Conservation (phyloP, 768 basidiomycete genomes). For the Kondoa subrosea region DNA sequence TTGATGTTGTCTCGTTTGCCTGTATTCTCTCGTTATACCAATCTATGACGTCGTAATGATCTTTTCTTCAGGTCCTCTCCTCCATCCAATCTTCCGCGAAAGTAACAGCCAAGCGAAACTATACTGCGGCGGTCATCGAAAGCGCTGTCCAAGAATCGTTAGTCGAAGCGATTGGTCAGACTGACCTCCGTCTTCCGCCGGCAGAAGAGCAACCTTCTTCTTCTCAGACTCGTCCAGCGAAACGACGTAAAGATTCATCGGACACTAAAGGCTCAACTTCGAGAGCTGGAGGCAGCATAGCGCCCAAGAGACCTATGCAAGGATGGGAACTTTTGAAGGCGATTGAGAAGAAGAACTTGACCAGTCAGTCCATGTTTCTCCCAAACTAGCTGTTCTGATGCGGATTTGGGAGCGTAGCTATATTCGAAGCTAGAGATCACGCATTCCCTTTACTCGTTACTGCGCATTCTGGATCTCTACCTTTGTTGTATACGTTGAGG, state of each 20-base stretch:
- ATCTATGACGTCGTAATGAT: neutral
- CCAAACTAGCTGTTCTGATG: neutral
- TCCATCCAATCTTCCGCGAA: neutral
- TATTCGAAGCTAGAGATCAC: slow-evolving; percentile 27
- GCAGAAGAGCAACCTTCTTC: neutral
- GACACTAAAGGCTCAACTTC: neutral
- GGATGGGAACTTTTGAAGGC: slow-evolving; percentile 1
- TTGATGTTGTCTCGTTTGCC: neutral
- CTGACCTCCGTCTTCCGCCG: neutral
- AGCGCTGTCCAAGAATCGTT: neutral
- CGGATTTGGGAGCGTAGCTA: neutral
- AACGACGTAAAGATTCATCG: neutral
- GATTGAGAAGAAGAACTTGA: slow-evolving; percentile 8
- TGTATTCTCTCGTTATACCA: neutral
- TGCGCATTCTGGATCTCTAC: slow-evolving; percentile 32
- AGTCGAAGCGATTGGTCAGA: neutral
- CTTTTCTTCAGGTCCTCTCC: neutral
- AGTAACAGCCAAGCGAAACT: neutral
- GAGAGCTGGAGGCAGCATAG: neutral
- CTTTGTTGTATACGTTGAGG: slow-evolving; percentile 33
- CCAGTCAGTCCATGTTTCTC: neutral
- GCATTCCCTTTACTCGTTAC: slow-evolving; percentile 30
- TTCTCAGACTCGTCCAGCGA: neutral
- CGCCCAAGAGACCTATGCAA: slow-evolving; percentile 1
- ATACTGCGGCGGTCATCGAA: neutral